Conservation (phyloP, 257 asterid genomes). For the Cordia subcordata region DNA sequence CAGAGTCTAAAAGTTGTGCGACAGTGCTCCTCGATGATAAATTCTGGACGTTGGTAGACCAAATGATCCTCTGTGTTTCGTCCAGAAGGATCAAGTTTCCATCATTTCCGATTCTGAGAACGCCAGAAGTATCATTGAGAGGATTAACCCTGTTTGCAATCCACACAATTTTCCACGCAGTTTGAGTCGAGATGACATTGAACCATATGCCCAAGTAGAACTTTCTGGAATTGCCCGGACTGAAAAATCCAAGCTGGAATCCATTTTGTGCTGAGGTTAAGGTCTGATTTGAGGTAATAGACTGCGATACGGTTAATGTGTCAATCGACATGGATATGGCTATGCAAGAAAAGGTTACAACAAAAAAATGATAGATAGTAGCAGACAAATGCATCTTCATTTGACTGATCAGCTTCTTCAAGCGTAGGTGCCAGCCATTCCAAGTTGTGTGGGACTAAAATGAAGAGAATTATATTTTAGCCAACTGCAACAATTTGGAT, state of each 20-base stretch:
- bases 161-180: conserved; percentile 26
- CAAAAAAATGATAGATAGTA: neutral
- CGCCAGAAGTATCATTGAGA: neutral
- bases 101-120: conserved; percentile 8
- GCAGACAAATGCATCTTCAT: neutral
- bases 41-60: conserved; percentile 1
- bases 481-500: no score
- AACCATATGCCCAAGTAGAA: conserved; percentile 32
- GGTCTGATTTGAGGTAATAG: neutral
- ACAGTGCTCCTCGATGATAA: neutral
- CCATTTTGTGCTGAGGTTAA: conserved; percentile 12
- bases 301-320: neutral
- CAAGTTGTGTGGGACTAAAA: no score
- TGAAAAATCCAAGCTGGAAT: conserved; percentile 22
- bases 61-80: neutral
- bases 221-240: conserved; percentile 14
- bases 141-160: conserved; percentile 20
- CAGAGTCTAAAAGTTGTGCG: conserved; percentile 20
- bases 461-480: no score
- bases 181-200: neutral
- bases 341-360: neutral
- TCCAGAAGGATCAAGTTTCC: conserved; percentile 15
- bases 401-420: no score
- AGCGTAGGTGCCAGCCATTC: no score
- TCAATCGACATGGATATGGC: neutral